A percentile compares a stretch with the other conserved stretches of the same genome.
Evolutionary conservation across 257 asterid species (phyloP).

Genomic region (Salvia miltiorrhiza): DNA sequence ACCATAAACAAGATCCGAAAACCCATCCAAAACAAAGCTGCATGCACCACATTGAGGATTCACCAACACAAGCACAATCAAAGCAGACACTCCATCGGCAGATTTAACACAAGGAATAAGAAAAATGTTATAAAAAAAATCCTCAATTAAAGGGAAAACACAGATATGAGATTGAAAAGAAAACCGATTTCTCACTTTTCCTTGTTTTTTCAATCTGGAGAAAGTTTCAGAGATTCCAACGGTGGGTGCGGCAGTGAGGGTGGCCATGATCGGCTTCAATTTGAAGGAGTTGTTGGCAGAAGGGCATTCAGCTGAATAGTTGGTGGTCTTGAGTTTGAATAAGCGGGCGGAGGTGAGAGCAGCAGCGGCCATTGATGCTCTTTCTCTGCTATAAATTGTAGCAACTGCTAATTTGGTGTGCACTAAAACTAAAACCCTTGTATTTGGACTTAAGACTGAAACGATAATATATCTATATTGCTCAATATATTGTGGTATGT

Average conservation of each 20-base stretch:
- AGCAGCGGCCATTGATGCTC: conserved; percentile 38
- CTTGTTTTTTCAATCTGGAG: conserved; percentile 50
- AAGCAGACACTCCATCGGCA: neutral
- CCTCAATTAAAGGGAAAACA: neutral
- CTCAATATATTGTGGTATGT: too few species aligned
- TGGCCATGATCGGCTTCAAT: conserved; percentile 49
- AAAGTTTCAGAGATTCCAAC: conserved; percentile 68
- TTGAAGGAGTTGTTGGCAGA: conserved; percentile 20
- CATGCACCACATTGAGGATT: conserved; percentile 1
- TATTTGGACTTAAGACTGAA: too few species aligned
- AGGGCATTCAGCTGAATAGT: conserved; percentile 24
- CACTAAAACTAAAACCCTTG: too few species aligned
- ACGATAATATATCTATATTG: too few species aligned
- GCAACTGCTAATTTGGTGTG: neutral
- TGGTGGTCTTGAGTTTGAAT: conserved; percentile 29
- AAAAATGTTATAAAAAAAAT: neutral
- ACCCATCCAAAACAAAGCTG: neutral
- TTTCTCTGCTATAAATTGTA: neutral
- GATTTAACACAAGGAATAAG: neutral
- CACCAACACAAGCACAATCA: neutral
- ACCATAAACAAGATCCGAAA: neutral
- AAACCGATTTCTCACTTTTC: conserved; percentile 45
- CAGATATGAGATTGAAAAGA: neutral
- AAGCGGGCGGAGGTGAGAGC: conserved; percentile 36
- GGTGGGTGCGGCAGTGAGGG: conserved; percentile 39